Percentiles rank a stretch among this genome's conserved stretches.
Evolutionary conservation across 305 asterid species (phyloP).

Genomic region (Solanum hybrid): DNA sequence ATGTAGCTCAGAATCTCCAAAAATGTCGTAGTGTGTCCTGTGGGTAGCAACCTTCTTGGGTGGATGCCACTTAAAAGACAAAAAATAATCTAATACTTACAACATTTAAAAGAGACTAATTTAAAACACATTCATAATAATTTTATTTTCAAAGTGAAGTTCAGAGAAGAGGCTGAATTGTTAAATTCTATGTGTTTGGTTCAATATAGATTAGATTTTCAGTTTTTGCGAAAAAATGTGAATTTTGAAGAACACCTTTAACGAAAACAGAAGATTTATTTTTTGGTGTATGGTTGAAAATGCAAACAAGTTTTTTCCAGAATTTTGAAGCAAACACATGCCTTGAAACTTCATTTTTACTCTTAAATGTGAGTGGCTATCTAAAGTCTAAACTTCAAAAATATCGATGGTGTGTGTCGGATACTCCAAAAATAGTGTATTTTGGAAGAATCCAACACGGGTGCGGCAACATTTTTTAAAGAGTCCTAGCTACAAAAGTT

Average conservation of each 20-base stretch:
- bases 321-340: neutral
- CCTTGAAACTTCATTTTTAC: neutral
- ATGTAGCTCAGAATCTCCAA: neutral
- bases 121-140: neutral
- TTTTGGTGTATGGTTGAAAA: neutral
- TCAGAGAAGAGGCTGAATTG: neutral
- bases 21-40: neutral
- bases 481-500: neutral
- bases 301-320: neutral
- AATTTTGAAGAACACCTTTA: neutral
- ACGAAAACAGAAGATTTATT: neutral
- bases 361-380: neutral
- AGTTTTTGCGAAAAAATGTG: neutral
- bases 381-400: neutral
- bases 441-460: neutral
- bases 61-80: neutral
- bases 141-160: neutral
- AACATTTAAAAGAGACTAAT: neutral
- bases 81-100: neutral
- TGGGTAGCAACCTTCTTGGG: neutral
- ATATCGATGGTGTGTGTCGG: neutral
- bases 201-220: neutral
- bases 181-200: neutral
- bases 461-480: neutral
- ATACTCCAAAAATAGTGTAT: neutral